phyloP scores from a whole-genome alignment of 148 eudicot species.

The Rhododendron griersonianum region DNA sequence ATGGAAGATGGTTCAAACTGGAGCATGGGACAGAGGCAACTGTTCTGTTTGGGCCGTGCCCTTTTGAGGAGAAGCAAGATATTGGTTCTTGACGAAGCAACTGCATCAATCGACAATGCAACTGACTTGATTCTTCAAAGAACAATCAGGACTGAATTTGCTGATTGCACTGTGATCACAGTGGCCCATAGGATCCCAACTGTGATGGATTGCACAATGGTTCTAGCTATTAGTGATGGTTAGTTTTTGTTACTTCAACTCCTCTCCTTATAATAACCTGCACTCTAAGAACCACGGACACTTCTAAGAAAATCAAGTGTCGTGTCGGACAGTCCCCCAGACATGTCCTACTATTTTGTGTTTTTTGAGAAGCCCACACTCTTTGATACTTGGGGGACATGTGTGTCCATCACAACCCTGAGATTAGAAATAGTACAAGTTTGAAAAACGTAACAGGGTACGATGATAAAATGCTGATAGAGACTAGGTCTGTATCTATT shows the following conservation, averaged over 20 bases:
- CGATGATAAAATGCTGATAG: background rate
- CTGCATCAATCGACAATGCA: slow-evolving; percentile 88
- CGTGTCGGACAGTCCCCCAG: background rate
- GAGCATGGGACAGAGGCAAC: slow-evolving; percentile 97
- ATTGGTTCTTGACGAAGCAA: slow-evolving; percentile 90
- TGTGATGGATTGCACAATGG: slow-evolving; percentile 93
- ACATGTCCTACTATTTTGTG: background rate
- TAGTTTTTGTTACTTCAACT: slow-evolving; percentile 17
- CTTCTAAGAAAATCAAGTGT: background rate
- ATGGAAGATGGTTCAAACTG: slow-evolving; percentile 89
- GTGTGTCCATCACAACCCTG: background rate
- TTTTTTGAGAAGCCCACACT: background rate
- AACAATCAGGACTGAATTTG: slow-evolving; percentile 71
- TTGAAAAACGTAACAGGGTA: background rate
- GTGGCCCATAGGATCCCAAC: slow-evolving; percentile 95
- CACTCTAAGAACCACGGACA: background rate
- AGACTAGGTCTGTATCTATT: background rate
- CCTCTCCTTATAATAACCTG: background rate
- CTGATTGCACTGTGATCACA: slow-evolving; percentile 83
- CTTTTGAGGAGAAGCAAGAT: slow-evolving; percentile 78
- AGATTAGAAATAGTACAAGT: background rate
- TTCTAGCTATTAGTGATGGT: slow-evolving; percentile 85
- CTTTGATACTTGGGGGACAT: background rate
- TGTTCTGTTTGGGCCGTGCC: slow-evolving; percentile 87
- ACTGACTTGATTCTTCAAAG: slow-evolving; percentile 77